These are phyloP conservation scores for Obba rivulosa DNA, from an alignment of 768 basidiomycete species.

Conservation along the genomic window DNA sequence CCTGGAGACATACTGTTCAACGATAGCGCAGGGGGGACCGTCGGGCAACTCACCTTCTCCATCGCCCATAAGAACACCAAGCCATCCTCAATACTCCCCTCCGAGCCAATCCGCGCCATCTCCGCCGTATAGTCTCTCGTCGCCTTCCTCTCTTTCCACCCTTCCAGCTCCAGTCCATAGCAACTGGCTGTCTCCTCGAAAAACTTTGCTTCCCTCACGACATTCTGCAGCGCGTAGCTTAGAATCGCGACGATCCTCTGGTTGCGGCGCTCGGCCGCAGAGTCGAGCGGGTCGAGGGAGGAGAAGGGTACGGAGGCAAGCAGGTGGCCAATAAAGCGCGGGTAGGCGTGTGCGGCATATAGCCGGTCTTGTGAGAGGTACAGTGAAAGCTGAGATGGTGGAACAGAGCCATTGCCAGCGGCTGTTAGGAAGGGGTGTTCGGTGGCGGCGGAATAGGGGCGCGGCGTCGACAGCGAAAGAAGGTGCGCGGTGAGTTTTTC, in stretches of 20 bases:
- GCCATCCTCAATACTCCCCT: slow-evolving; percentile 51
- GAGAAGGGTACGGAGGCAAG: slow-evolving; percentile 56
- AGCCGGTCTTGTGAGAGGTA: slow-evolving; percentile 73
- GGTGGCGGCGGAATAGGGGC: slow-evolving; percentile 43
- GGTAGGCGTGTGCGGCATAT: slow-evolving; percentile 72
- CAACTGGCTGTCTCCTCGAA: slow-evolving; percentile 47
- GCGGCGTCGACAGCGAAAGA: slow-evolving; percentile 27
- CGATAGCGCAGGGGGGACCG: not conserved
- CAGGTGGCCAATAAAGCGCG: slow-evolving; percentile 62
- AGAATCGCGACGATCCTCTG: slow-evolving; percentile 43
- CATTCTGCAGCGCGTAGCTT: slow-evolving; percentile 48
- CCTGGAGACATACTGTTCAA: slow-evolving; percentile 28
- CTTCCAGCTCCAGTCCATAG: slow-evolving; percentile 40
- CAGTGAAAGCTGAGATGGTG: slow-evolving; percentile 41
- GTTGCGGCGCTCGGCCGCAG: slow-evolving; percentile 32
- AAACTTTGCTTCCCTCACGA: slow-evolving; percentile 54
- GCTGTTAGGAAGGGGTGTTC: slow-evolving; percentile 54
- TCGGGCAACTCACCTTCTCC: slow-evolving; percentile 49
- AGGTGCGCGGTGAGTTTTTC: slow-evolving; percentile 28
- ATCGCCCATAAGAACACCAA: slow-evolving; percentile 75
- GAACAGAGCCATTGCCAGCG: slow-evolving; percentile 50
- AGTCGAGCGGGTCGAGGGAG: slow-evolving; percentile 24
- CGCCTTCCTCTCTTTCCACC: slow-evolving; percentile 49
- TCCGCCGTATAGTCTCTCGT: slow-evolving; percentile 71
- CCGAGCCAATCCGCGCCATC: slow-evolving; percentile 49